Conservation (phyloP, 2,329 filamentous ascomycete genomes). For the Fusarium sp. region DNA sequence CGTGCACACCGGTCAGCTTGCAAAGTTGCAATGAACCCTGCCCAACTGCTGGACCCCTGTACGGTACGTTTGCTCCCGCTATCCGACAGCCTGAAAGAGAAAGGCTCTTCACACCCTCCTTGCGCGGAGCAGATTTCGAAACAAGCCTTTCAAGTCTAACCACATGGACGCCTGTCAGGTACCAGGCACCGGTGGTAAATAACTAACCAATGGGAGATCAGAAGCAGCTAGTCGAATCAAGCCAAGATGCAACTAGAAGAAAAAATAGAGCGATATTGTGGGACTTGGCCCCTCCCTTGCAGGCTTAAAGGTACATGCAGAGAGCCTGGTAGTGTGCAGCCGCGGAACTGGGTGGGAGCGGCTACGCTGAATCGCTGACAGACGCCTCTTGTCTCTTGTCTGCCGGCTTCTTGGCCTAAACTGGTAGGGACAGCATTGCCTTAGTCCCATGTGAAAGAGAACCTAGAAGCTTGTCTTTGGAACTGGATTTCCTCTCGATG, state of each 20-base stretch:
- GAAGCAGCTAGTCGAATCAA: conserved; percentile 12
- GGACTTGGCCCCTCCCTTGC: conserved; percentile 25
- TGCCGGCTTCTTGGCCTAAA: conserved; percentile 23
- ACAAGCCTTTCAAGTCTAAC: conserved; percentile 53
- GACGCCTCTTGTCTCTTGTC: conserved; percentile 28
- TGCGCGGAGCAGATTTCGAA: conserved; percentile 31
- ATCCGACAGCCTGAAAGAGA: conserved; percentile 9
- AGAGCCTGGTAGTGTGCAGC: conserved; percentile 19
- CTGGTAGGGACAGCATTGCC: conserved; percentile 13
- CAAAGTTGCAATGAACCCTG: conserved; percentile 20
- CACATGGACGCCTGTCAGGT: conserved; percentile 58
- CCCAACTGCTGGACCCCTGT: conserved; percentile 7
- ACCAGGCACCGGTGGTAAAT: conserved; percentile 52
- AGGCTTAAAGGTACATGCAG: background rate
- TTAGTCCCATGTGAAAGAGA: background rate
- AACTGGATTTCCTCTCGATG: conserved; percentile 7
- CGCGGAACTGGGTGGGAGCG: conserved; percentile 25
- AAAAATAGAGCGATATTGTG: conserved; percentile 42
- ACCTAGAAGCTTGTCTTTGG: conserved; percentile 4
- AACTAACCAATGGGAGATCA: conserved; percentile 48
- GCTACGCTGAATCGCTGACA: conserved; percentile 38
- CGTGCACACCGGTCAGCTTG: conserved; percentile 15
- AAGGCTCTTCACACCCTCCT: conserved; percentile 22
- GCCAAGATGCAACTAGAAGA: conserved; percentile 43
- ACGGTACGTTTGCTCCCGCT: conserved; percentile 6